Percentiles rank a stretch among this genome's conserved stretches.
phyloP scores from a whole-genome alignment of 768 basidiomycete species.

The Boletus rex-veris region DNA sequence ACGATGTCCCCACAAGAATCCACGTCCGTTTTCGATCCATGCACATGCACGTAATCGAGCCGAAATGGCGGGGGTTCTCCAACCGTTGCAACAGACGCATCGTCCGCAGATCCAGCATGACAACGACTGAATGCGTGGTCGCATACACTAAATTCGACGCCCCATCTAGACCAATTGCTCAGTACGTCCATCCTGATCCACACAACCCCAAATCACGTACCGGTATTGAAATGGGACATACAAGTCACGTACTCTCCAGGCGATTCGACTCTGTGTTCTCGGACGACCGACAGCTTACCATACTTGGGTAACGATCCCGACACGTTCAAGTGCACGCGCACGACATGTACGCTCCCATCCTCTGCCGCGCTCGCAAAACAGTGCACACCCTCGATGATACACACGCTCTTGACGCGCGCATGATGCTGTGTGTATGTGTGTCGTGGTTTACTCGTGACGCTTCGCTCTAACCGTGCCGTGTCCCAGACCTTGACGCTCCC shows the following conservation, averaged over 20 bases:
- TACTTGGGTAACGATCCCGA: slow-evolving; percentile 78
- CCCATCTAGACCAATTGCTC: slow-evolving; percentile 43
- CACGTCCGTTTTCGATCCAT: slow-evolving; percentile 82
- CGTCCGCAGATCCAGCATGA: slow-evolving; percentile 77
- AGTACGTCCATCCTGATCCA: background rate
- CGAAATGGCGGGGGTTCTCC: slow-evolving; percentile 82
- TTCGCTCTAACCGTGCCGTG: slow-evolving; percentile 88
- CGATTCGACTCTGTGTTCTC: slow-evolving; percentile 73
- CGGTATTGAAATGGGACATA: slow-evolving; percentile 77
- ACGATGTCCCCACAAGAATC: slow-evolving; percentile 85
- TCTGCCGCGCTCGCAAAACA: slow-evolving; percentile 88
- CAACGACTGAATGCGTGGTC: slow-evolving; percentile 76
- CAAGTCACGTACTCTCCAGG: slow-evolving; percentile 79
- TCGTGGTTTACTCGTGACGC: slow-evolving; percentile 82
- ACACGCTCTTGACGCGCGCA: slow-evolving; percentile 63
- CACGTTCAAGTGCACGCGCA: slow-evolving; percentile 72
- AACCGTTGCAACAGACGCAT: slow-evolving; percentile 75
- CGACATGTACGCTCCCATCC: slow-evolving; percentile 80
- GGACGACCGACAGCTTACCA: slow-evolving; percentile 69
- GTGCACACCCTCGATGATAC: slow-evolving; percentile 80
- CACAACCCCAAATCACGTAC: slow-evolving; percentile 35
- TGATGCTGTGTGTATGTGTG: slow-evolving; percentile 72
- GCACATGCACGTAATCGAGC: slow-evolving; percentile 82
- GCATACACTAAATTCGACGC: slow-evolving; percentile 83
- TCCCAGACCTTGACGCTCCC: slow-evolving; percentile 94